Conservation (phyloP, 495 filamentous ascomycete species). For the Podospora pseudocomata region DNA sequence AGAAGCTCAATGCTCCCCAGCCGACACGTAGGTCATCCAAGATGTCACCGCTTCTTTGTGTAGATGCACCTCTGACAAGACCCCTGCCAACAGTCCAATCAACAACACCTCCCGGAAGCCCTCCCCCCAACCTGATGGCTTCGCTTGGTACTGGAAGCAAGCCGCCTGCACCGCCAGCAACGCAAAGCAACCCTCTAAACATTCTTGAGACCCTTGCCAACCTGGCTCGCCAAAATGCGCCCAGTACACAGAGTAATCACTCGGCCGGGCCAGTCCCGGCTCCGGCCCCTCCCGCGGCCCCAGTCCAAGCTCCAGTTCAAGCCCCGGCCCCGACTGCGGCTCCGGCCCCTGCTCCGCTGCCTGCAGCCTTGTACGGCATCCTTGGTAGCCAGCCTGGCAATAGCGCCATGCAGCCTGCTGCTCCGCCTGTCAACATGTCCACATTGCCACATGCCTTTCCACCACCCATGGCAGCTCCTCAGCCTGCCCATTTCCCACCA, state of each 20-base stretch:
- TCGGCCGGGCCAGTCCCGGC: constrained; percentile 41
- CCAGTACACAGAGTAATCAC: constrained; percentile 54
- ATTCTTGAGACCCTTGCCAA: constrained; percentile 81
- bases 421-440: constrained; percentile 59
- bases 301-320: constrained; percentile 26
- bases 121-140: constrained; percentile 50
- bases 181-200: constrained; percentile 33
- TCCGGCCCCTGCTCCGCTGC: constrained; percentile 23
- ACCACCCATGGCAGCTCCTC: constrained; percentile 32
- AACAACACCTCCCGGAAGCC: constrained; percentile 77
- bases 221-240: constrained; percentile 76
- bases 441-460: constrained; percentile 40
- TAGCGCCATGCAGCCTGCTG: constrained; percentile 22
- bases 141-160: constrained; percentile 24
- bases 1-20: constrained; percentile 64
- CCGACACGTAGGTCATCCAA: constrained; percentile 59
- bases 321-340: constrained; percentile 23
- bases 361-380: constrained; percentile 19
- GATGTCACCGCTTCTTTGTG: background rate
- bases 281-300: background rate
- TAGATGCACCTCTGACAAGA: constrained; percentile 32
- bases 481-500: constrained; percentile 29
- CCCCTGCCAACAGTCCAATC: constrained; percentile 55
- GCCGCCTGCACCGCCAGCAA: constrained; percentile 22
- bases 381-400: constrained; percentile 23